These are phyloP conservation scores for Stagonosporopsis tanaceti DNA, from an alignment of 2,329 filamentous ascomycete genomes.

Conservation along the genomic window DNA sequence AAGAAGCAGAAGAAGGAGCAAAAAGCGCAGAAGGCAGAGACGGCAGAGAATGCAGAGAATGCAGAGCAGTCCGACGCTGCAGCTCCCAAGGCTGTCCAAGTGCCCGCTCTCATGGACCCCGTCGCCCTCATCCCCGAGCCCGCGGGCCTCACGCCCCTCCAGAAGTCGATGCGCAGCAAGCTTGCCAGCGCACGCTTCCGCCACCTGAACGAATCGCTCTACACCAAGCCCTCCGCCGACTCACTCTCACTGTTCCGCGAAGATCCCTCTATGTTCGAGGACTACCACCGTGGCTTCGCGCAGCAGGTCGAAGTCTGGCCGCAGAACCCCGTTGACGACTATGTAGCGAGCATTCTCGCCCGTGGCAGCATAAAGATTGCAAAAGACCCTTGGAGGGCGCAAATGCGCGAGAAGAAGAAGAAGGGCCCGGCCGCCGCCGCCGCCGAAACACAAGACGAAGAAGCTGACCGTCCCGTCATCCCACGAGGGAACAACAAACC, in stretches of 20 bases:
- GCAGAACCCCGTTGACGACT: conserved; percentile 91
- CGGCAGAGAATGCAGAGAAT: conserved; percentile 4
- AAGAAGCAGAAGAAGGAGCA: conserved; percentile 48
- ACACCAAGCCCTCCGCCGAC: conserved; percentile 85
- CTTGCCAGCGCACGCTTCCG: conserved; percentile 94
- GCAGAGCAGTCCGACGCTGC: not conserved
- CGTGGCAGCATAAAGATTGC: conserved; percentile 65
- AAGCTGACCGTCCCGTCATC: conserved; percentile 14
- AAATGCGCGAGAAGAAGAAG: conserved; percentile 48
- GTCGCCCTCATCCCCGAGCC: conserved; percentile 47
- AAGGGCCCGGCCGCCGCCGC: conserved; percentile 31
- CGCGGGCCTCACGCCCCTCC: conserved; percentile 84
- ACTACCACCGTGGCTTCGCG: conserved; percentile 96
- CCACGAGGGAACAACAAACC: conserved; percentile 51
- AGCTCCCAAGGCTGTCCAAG: conserved; percentile 17
- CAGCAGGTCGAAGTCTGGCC: conserved; percentile 97
- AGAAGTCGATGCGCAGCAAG: conserved; percentile 93
- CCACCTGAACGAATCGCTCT: conserved; percentile 95
- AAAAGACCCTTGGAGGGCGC: conserved; percentile 49
- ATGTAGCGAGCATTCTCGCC: conserved; percentile 73
- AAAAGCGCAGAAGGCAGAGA: conserved; percentile 30
- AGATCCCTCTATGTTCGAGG: conserved; percentile 90
- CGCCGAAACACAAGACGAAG: conserved; percentile 18
- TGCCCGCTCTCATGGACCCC: conserved; percentile 43
- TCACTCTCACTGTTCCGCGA: conserved; percentile 83